phyloP scores from a whole-genome alignment of 1,284 basidiomycete species.

The Ceratobasidium sp. region DNA sequence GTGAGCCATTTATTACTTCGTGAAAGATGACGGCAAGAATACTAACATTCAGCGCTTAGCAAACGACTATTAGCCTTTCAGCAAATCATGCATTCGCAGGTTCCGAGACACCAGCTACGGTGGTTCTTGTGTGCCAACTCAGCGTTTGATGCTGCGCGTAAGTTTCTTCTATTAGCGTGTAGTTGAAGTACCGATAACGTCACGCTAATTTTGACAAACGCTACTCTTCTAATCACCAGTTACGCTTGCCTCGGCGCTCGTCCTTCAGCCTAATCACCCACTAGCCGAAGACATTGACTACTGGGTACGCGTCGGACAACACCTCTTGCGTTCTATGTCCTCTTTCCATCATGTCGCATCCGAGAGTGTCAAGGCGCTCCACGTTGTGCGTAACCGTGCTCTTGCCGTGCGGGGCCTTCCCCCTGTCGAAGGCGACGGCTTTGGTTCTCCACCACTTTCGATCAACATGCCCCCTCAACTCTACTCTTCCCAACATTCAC shows the following conservation, averaged over 20 bases:
- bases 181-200: background rate
- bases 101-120: constrained; percentile 28
- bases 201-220: background rate
- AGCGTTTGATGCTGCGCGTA: constrained; percentile 30
- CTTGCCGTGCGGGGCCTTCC: constrained; percentile 15
- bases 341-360: constrained; percentile 34
- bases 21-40: background rate
- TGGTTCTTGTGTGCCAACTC: constrained; percentile 38
- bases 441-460: constrained; percentile 10
- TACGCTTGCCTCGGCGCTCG: constrained; percentile 29
- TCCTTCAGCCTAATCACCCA: constrained; percentile 31
- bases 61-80: constrained; percentile 32
- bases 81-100: constrained; percentile 35
- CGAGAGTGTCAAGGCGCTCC: constrained; percentile 34
- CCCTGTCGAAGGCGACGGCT: constrained; percentile 22
- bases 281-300: constrained; percentile 38
- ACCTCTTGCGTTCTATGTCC: constrained; percentile 23
- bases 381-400: constrained; percentile 18
- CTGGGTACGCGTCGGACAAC: constrained; percentile 29
- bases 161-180: background rate
- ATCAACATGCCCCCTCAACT: constrained; percentile 20
- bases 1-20: background rate
- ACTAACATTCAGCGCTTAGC: background rate
- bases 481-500: constrained; percentile 13
- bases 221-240: background rate